A percentile compares a stretch with the other conserved stretches of the same genome.
Evolutionary conservation across 768 basidiomycete genomes (phyloP).

Genomic region (Pleurotus tuoliensis): DNA sequence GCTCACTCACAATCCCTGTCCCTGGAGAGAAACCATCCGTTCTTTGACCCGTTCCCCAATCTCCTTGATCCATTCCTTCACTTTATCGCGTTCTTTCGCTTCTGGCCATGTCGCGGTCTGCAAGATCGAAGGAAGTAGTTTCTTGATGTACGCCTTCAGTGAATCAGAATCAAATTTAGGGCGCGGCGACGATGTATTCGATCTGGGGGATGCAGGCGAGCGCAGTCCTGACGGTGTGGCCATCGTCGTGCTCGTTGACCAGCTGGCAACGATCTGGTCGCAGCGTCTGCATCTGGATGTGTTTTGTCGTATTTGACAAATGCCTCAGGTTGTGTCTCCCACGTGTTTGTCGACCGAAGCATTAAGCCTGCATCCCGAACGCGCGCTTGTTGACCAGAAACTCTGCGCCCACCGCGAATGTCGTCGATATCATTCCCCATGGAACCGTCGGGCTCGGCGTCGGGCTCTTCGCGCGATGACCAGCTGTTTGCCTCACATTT

Average conservation of each 20-base stretch:
- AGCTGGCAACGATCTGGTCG: too few species aligned
- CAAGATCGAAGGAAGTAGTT: slow-evolving; percentile 68
- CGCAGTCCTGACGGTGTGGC: slow-evolving; percentile 42
- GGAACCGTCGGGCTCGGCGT: slow-evolving; percentile 33
- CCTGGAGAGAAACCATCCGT: slow-evolving; percentile 80
- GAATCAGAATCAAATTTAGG: slow-evolving; percentile 71
- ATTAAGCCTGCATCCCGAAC: background rate
- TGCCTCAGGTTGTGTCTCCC: background rate
- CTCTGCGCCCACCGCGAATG: slow-evolving; percentile 38
- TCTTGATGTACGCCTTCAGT: slow-evolving; percentile 78
- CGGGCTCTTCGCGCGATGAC: slow-evolving; percentile 38
- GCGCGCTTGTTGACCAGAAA: slow-evolving; percentile 5
- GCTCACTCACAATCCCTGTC: slow-evolving; percentile 71
- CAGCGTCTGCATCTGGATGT: background rate
- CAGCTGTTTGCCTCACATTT: slow-evolving; percentile 57
- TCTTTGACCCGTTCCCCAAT: slow-evolving; percentile 83
- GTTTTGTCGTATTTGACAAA: slow-evolving; percentile 5
- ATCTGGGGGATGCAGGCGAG: slow-evolving; percentile 60
- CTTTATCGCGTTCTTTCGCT: slow-evolving; percentile 62
- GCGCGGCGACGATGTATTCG: slow-evolving; percentile 52
- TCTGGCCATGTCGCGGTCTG: slow-evolving; percentile 65
- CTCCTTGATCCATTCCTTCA: slow-evolving; percentile 77
- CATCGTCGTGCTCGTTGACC: slow-evolving; percentile 11
- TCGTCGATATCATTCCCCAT: slow-evolving; percentile 63
- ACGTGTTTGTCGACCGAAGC: slow-evolving; percentile 6